These are phyloP conservation scores for Bonia amplexicaulis DNA, from an alignment of 176 grass and related monocot species.

Conservation along the genomic window DNA sequence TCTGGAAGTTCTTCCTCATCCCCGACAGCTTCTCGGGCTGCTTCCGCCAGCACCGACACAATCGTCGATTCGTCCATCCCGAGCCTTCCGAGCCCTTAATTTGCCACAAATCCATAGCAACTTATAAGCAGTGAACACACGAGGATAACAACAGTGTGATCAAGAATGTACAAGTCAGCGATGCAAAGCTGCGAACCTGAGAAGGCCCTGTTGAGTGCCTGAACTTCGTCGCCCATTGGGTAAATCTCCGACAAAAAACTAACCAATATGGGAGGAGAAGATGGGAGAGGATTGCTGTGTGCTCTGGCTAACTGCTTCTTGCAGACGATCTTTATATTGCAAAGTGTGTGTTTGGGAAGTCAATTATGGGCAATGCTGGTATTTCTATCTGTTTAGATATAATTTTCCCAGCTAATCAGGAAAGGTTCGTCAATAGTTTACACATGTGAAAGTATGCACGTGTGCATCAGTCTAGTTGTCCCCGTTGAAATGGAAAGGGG, in stretches of 20 bases:
- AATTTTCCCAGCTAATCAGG: not conserved
- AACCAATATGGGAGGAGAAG: not conserved
- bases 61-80: conserved; percentile 72
- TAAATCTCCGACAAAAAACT: not conserved
- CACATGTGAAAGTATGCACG: conserved; percentile 7
- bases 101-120: not conserved
- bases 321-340: conserved; percentile 52
- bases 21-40: conserved; percentile 60
- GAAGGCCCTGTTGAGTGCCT: conserved; percentile 79
- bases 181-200: conserved; percentile 55
- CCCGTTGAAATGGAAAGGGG: not conserved
- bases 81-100: conserved; percentile 60
- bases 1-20: conserved; percentile 59
- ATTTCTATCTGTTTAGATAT: not conserved
- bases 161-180: not conserved
- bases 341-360: conserved; percentile 1
- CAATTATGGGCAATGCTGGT: conserved; percentile 32
- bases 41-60: conserved; percentile 65
- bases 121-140: not conserved
- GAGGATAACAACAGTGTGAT: not conserved
- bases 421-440: conserved; percentile 7
- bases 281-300: not conserved
- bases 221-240: conserved; percentile 55
- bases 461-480: not conserved
- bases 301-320: not conserved